Evolutionary conservation across 2,329 filamentous ascomycete species (phyloP).

Genomic region (Fusarium citri): DNA sequence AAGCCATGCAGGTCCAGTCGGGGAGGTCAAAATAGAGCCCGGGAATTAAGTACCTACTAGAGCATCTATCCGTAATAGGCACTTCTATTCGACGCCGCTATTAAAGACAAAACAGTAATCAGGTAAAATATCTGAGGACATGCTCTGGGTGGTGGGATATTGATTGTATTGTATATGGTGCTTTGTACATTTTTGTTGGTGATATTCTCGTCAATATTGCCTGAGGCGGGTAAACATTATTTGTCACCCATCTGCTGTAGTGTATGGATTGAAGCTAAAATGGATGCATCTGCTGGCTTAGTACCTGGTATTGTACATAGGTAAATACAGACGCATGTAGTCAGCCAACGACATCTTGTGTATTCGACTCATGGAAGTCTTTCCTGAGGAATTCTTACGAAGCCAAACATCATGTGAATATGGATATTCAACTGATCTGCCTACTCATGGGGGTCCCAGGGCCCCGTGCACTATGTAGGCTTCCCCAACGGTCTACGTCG

Average conservation of each 20-base stretch:
- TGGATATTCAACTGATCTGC: not conserved
- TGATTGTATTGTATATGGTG: not conserved
- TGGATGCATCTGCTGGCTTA: not conserved
- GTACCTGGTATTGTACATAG: not conserved
- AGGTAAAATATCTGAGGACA: not conserved
- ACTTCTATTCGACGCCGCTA: not conserved
- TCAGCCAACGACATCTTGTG: not conserved
- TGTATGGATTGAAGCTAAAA: not conserved
- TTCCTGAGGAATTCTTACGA: not conserved
- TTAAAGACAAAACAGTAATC: not conserved
- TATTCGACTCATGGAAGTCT: not conserved
- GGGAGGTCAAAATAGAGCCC: not conserved
- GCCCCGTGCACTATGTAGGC: slow-evolving; percentile 27
- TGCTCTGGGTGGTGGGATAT: not conserved
- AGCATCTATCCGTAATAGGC: not conserved
- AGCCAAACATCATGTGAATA: slow-evolving; percentile 13
- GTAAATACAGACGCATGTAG: not conserved
- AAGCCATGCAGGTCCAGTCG: slow-evolving; percentile 1
- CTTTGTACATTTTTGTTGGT: not conserved
- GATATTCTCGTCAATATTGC: not conserved
- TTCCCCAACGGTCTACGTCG: slow-evolving; percentile 26
- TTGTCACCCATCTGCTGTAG: not conserved
- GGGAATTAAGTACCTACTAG: not conserved
- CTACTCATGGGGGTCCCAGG: slow-evolving; percentile 6
- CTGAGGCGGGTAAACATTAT: not conserved